These are phyloP conservation scores for Solanum hybrid DNA, from an alignment of 305 asterid species.

Conservation along the genomic window DNA sequence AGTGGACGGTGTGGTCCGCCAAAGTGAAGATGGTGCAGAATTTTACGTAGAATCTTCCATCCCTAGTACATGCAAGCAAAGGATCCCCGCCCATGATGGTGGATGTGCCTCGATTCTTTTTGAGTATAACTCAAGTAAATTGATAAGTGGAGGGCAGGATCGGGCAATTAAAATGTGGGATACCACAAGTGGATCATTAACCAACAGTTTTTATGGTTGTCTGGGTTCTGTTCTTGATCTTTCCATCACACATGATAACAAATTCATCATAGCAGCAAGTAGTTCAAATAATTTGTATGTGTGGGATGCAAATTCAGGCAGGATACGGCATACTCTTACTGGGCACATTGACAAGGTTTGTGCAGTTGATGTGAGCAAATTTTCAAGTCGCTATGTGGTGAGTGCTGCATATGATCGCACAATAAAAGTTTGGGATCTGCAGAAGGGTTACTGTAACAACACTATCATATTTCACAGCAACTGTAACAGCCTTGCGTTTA, in stretches of 20 bases:
- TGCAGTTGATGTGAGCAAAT: conserved; percentile 75
- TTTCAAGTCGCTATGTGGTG: conserved; percentile 59
- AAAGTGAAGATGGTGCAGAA: conserved; percentile 85
- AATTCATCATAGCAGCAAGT: conserved; percentile 70
- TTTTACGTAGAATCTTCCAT: conserved; percentile 55
- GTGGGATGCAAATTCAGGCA: conserved; percentile 69
- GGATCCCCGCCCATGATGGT: conserved; percentile 87
- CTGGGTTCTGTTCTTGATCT: conserved; percentile 77
- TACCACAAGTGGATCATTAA: conserved; percentile 43
- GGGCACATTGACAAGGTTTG: conserved; percentile 89
- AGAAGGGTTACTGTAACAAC: conserved; percentile 68
- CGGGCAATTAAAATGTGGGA: conserved; percentile 80
- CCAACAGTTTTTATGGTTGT: conserved; percentile 51
- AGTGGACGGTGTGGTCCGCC: conserved; percentile 87
- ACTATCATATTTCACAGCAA: conserved; percentile 75
- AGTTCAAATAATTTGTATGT: conserved; percentile 64
- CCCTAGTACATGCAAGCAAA: conserved; percentile 66
- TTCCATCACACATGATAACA: conserved; percentile 71
- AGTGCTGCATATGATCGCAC: conserved; percentile 94
- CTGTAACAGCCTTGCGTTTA: conserved; percentile 69
- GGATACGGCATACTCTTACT: conserved; percentile 70
- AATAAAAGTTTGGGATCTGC: conserved; percentile 90
- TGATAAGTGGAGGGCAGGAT: conserved; percentile 88
- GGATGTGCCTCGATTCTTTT: conserved; percentile 65
- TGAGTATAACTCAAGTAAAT: conserved; percentile 52